phyloP scores from a whole-genome alignment of 164 flowering plant species.

The Vitis amurensis region DNA sequence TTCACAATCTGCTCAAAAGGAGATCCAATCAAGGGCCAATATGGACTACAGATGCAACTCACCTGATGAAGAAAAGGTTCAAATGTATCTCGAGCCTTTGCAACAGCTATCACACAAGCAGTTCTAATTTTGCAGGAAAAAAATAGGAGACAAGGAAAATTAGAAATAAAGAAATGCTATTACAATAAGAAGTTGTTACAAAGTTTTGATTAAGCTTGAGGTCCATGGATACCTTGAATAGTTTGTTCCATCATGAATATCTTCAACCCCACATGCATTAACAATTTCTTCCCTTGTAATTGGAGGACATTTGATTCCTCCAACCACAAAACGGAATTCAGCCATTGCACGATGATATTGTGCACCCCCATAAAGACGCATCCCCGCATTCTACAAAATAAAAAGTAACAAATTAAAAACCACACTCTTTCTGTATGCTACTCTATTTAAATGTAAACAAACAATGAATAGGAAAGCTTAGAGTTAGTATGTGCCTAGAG shows the following conservation, averaged over 20 bases:
- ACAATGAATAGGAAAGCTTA: background rate
- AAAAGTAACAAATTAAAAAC: background rate
- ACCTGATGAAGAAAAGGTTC: conserved; percentile 98
- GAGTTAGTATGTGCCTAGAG: background rate
- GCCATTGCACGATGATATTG: conserved; percentile 99
- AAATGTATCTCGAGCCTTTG: conserved; percentile 94
- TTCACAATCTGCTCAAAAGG: background rate
- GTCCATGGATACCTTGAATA: conserved; percentile 69
- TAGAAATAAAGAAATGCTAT: background rate
- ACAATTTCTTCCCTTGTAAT: conserved; percentile 96
- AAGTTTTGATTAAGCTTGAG: background rate
- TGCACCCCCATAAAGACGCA: conserved; percentile 99
- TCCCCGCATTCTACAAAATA: conserved; percentile 76
- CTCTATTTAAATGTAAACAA: background rate
- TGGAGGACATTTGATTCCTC: conserved; percentile 92
- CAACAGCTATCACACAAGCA: conserved; percentile 95
- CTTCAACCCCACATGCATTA: conserved; percentile 99
- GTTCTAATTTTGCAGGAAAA: conserved; percentile 47
- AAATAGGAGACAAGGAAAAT: conserved; percentile 5
- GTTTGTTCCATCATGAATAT: conserved; percentile 96
- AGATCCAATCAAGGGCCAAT: background rate
- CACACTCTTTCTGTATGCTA: background rate
- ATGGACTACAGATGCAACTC: background rate
- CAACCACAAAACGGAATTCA: conserved; percentile 96
- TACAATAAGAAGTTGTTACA: background rate